Conservation (phyloP, 2,329 filamentous ascomycete genomes). For the Monosporascus sp. region DNA sequence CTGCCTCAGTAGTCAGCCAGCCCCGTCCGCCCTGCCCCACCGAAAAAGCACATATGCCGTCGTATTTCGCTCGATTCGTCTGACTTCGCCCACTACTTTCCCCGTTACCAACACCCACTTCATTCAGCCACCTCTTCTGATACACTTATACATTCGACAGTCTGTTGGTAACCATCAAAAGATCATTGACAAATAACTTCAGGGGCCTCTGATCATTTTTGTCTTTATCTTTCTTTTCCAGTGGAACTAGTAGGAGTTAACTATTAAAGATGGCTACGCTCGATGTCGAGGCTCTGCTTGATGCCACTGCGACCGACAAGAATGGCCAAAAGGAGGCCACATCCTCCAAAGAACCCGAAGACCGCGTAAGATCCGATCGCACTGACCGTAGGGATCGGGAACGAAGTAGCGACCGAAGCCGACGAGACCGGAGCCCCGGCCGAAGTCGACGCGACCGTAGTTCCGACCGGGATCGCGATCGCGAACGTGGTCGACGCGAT, state of each 20-base stretch:
- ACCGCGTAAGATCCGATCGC: conserved; percentile 48
- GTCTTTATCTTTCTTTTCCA: not conserved
- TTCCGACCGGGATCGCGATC: conserved; percentile 48
- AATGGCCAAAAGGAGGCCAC: conserved; percentile 42
- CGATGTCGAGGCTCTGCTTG: conserved; percentile 87
- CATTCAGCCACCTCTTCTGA: too few relatives aligned
- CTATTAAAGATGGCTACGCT: conserved; percentile 39
- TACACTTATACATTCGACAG: too few relatives aligned
- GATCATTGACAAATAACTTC: not conserved
- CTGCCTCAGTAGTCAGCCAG: too few relatives aligned
- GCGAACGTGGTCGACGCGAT: conserved; percentile 51
- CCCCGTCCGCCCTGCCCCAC: too few relatives aligned
- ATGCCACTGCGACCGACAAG: conserved; percentile 67
- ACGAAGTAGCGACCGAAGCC: conserved; percentile 17
- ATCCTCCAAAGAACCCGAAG: conserved; percentile 45
- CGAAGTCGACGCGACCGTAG: conserved; percentile 51
- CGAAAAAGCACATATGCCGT: too few relatives aligned
- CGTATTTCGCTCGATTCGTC: too few relatives aligned
- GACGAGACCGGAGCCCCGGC: conserved; percentile 42
- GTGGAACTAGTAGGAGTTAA: not conserved
- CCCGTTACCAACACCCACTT: too few relatives aligned
- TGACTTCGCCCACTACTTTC: too few relatives aligned
- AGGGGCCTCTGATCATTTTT: too few relatives aligned
- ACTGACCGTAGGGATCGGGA: conserved; percentile 42
- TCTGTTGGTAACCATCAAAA: not conserved